A percentile compares a stretch with the other conserved stretches of the same genome.
Conservation (phyloP, 2,329 filamentous ascomycete species). For the Helotiales sp. region DNA sequence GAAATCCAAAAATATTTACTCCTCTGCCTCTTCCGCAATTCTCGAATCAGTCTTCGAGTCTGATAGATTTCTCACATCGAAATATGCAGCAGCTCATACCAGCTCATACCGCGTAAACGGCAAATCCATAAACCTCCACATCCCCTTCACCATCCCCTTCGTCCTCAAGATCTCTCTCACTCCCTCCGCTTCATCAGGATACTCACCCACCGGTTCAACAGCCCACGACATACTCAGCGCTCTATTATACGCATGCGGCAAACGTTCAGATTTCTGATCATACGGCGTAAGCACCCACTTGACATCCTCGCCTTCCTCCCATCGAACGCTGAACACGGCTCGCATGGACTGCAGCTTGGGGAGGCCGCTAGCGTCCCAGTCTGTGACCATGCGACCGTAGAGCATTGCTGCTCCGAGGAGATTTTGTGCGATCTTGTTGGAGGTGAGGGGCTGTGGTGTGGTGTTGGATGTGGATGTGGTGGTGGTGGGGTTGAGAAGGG, state of each 20-base stretch:
- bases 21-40: too few relatives aligned
- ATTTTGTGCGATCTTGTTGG: background rate
- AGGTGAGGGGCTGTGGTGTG: background rate
- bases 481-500: background rate
- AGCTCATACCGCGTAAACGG: background rate
- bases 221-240: conserved; percentile 12
- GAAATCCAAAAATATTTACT: too few relatives aligned
- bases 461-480: too few relatives aligned
- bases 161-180: background rate
- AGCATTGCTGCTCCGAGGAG: background rate
- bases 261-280: conserved; percentile 3
- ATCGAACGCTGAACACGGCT: conserved; percentile 2
- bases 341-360: background rate
- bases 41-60: too few relatives aligned
- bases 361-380: background rate
- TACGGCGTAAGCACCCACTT: conserved; percentile 6
- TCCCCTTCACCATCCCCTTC: conserved; percentile 1
- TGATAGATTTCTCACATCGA: too few relatives aligned
- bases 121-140: conserved; percentile 9
- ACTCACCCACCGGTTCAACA: conserved; percentile 6
- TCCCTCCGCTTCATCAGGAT: background rate
- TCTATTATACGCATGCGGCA: conserved; percentile 2
- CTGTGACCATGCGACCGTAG: background rate
- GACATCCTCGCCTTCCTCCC: background rate
- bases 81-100: background rate